Evolutionary conservation across 257 asterid genomes (phyloP), one percentile per base, ranked within the genome.

Genomic region (Anisodus acutangulus): DNA sequence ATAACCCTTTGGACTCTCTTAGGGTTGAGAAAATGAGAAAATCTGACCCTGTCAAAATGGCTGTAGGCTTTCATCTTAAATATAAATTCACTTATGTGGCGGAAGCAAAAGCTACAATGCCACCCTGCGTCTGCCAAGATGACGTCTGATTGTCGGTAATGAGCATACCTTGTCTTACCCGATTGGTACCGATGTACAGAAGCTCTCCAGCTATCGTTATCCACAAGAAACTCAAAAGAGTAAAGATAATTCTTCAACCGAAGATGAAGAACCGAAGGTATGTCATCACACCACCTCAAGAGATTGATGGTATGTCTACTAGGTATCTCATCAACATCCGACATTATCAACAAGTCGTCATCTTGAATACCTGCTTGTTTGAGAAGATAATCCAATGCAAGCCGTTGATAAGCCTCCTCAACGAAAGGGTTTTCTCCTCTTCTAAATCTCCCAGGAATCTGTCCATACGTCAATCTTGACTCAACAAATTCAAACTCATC

Each of bases 21-120:
- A 0, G 95, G 91, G 45, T 91, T 90, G 84, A 94, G 85, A 82
- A 91, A 94, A 87, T 87, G 94, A 45, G 94, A 87, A 83, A 94
- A 94, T 76, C 95, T 89, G 83, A 94, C 97, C 43, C 98, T 87
- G 64, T 94, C 98, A 60, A 90, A 88, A 78, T 93, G 97, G 37
- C 97, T 93, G 82, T 93, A 93, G 47, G 96, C 97, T 81, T 90
- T 93, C 94, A 93, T 94, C 91, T 94, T 94, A 88, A 94, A 94
- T 57, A 90, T 84, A 82, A 94, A 94, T 22, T 94, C 98, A 35
- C 84, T 85, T 10, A 94, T 89, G 57, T 13, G 90, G 71, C 98
- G 87, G 88, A 92, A 94, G 84, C 97, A 93, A 87, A 93, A 93
- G 95, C 97, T 93, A 57, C 97, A 93, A 78, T 93, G 97, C 97